Evolutionary conservation across 495 filamentous ascomycete genomes (phyloP), one percentile per base, ranked within the genome.

Genomic region (Penicillium argentinense): DNA sequence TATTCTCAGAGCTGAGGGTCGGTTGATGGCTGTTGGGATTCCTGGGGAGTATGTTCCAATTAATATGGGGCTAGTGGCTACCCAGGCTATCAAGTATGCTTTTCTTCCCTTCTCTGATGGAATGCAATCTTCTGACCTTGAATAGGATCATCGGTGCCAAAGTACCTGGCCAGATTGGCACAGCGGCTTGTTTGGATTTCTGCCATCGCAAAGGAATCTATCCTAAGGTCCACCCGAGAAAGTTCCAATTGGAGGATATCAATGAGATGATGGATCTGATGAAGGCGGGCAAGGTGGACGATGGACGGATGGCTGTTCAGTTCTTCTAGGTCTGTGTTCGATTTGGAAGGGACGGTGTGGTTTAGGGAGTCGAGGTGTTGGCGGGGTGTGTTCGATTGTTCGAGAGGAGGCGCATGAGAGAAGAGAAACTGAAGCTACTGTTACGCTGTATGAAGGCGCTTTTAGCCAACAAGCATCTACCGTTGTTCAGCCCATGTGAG

Each of bases 181-280:
- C 39, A 5, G 21, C 33, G 9, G 22, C 26, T 27, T 59, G 56
- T 27, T 3, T 59, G 11, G 56, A 51, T 3, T 59, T 59, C 28
- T 59, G 34, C 3, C 51, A 45, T 1, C 25, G 48, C 4, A 59
- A 54, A 13, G 39, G 42, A 1, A 52, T 54, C 9, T 41, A 39
- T 17, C 47, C 56, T 16, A 48, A 37, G 24, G 25, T 59, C 1
- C 33, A 59, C 11, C 47, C 42, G 27, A 42, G 47, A 12, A 37
- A 51, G 7, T 59, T 59, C 14, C 43, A 48, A 36, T 33, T 54
- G 27, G 56, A 54, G 27, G 56, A 54, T 44, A 51, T 59, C 25
- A 59, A 59, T 39, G 56, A 59, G 43, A 59, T 59, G 56, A 45
- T 59, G 5, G 51, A 25, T 3, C 36, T 59, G 13, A 51, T 59